phyloP scores from a whole-genome alignment of 2,329 filamentous ascomycete genomes.

The Hypoxylon sp. region DNA sequence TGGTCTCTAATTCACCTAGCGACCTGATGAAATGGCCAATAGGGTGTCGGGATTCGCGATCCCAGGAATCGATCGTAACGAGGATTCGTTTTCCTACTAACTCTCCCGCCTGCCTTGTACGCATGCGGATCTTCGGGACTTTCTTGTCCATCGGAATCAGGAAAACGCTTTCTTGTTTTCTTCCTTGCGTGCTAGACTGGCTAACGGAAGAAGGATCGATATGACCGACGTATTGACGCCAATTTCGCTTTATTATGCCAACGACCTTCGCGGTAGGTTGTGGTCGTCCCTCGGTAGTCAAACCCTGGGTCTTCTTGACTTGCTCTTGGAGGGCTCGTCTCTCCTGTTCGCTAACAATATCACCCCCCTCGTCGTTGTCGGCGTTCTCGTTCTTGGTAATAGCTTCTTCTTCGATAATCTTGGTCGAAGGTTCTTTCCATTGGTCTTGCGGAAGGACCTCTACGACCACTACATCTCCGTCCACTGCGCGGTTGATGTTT shows the following conservation, averaged over 20 bases:
- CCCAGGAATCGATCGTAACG: slow-evolving; percentile 95
- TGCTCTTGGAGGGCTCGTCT: slow-evolving; percentile 89
- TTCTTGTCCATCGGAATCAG: slow-evolving; percentile 98
- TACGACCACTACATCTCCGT: slow-evolving; percentile 92
- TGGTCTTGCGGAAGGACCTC: slow-evolving; percentile 93
- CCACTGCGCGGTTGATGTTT: slow-evolving; percentile 94
- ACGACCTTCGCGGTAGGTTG: slow-evolving; percentile 94
- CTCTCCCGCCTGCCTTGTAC: slow-evolving; percentile 89
- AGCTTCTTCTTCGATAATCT: slow-evolving; percentile 93
- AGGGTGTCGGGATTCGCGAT: slow-evolving; percentile 91
- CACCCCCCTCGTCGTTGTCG: slow-evolving; percentile 79
- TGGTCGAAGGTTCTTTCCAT: slow-evolving; percentile 96
- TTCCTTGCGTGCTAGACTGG: slow-evolving; percentile 77
- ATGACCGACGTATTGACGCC: slow-evolving; percentile 97
- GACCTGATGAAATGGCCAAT: slow-evolving; percentile 94
- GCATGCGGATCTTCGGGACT: slow-evolving; percentile 93
- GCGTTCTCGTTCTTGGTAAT: slow-evolving; percentile 94
- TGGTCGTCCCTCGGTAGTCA: slow-evolving; percentile 78
- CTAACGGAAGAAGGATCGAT: slow-evolving; percentile 89
- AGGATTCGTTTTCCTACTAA: slow-evolving; percentile 91
- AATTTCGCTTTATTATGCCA: slow-evolving; percentile 93
- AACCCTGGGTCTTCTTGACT: slow-evolving; percentile 85
- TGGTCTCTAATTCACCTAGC: slow-evolving; percentile 92
- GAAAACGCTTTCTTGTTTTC: slow-evolving; percentile 92
- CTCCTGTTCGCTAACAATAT: slow-evolving; percentile 89